Conservation (phyloP, 208 protist genomes). For the Trypanosomatidae sp. region DNA sequence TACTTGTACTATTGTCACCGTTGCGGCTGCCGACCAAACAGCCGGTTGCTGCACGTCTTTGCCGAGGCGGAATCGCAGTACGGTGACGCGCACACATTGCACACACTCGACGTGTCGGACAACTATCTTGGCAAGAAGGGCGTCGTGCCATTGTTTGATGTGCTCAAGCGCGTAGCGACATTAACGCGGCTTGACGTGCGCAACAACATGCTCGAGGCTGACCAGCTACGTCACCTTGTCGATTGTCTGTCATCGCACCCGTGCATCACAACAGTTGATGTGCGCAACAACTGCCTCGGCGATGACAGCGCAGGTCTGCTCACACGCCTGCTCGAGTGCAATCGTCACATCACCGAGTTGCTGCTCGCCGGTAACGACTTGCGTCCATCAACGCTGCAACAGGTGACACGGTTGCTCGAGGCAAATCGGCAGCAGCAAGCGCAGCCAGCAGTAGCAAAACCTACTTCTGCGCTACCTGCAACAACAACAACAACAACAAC, state of each 20-base stretch:
- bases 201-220: conserved; percentile 56
- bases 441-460: conserved; percentile 1
- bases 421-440: conserved; percentile 4
- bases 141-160: conserved; percentile 62
- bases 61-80: conserved; percentile 19
- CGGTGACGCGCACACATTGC: conserved; percentile 11
- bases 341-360: conserved; percentile 28
- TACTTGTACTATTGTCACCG: conserved; percentile 78
- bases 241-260: conserved; percentile 75
- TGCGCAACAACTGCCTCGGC: conserved; percentile 52
- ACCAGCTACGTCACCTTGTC: conserved; percentile 62
- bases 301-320: conserved; percentile 41
- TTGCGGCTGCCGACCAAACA: conserved; percentile 57
- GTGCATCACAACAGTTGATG: conserved; percentile 19
- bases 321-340: conserved; percentile 45
- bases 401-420: conserved; percentile 2
- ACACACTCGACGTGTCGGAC: conserved; percentile 41
- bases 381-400: conserved; percentile 9
- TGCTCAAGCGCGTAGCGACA: conserved; percentile 69
- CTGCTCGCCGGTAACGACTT: conserved; percentile 41
- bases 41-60: conserved; percentile 31
- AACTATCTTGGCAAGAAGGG: conserved; percentile 81
- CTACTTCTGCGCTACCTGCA: not conserved
- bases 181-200: conserved; percentile 52
- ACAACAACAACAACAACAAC: not conserved